These are phyloP conservation scores for Leccinum subtestaceum DNA, from an alignment of 768 basidiomycete genomes.

Conservation along the genomic window DNA sequence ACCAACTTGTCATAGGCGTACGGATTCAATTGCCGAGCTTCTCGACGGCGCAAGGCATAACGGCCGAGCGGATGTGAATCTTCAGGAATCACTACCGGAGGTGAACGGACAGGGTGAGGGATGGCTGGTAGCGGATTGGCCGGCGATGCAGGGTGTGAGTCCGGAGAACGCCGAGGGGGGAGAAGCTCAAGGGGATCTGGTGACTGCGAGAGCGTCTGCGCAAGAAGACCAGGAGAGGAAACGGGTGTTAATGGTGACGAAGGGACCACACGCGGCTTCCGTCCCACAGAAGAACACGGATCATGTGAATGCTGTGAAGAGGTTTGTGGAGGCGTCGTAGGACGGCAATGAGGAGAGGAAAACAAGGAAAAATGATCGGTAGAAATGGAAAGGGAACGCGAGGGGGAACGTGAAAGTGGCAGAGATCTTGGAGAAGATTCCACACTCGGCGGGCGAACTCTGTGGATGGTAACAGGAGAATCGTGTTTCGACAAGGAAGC, in stretches of 20 bases:
- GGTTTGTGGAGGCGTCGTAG: constrained; percentile 19
- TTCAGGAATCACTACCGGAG: constrained; percentile 12
- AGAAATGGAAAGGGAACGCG: constrained; percentile 13
- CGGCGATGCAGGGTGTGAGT: background rate
- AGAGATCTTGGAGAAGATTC: constrained; percentile 2
- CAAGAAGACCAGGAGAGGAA: constrained; percentile 13
- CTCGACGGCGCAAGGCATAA: constrained; percentile 56
- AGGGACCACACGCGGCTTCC: background rate
- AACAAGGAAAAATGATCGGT: constrained; percentile 13
- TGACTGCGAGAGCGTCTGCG: constrained; percentile 12
- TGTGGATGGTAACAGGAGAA: background rate
- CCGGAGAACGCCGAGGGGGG: constrained; percentile 4
- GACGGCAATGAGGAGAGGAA: constrained; percentile 12
- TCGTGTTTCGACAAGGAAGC: constrained; percentile 1
- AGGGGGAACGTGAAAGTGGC: background rate
- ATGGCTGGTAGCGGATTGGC: constrained; percentile 1
- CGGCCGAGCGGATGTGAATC: constrained; percentile 29
- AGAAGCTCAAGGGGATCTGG: constrained; percentile 25
- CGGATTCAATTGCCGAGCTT: constrained; percentile 56
- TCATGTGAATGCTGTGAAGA: constrained; percentile 12
- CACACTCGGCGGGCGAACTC: background rate
- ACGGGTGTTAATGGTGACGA: constrained; percentile 25
- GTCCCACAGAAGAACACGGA: background rate
- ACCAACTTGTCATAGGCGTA: constrained; percentile 53
- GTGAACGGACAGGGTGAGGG: background rate